Evolutionary conservation across 2,329 filamentous ascomycete species (phyloP), one percentile per base, ranked within the genome.

Genomic region (Colletotrichum sp.): DNA sequence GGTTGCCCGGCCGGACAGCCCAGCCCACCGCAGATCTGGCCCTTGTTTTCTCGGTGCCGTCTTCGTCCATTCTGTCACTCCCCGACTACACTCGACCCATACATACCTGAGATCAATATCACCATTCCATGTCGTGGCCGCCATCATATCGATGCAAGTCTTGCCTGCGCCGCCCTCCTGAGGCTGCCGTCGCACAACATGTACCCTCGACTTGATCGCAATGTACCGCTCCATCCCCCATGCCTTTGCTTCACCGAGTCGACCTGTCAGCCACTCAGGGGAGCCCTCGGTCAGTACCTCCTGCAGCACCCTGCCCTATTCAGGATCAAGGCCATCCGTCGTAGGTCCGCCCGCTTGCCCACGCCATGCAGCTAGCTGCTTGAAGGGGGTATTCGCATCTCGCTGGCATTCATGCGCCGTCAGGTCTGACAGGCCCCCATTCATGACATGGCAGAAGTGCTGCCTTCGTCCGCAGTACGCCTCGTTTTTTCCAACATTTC

Each of bases 211-310:
- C 73, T 38, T 64, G 28, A 59, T 59, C 16, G 6, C 58, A 10
- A 69, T 56, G 69, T 75, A 75, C 69, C 73, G 14, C 14, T 55
- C 68, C 61, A 55, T 16, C 24, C 32, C 43, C 43, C 70, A 38
- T 71, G 69, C 34, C 36, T 58, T 13, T 69, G 56, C 73, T 75
- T 75, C 73, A 75, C 73, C 73, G 73, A 73, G 64, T 75, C 18
- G 7, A 56, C 32, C 26, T 43, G 36, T 58, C 63, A 73, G 69
- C 73, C 73, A 75, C 69, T 75, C 63, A 69, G 69, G 34, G 36
- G 30, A 34, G 24, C 21, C 21, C 36, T 73, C 73, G 73, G 73
- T 75, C 69, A 75, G 14, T 48, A 59, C 21, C 21, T 48, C 18
- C 34, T 75, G 73, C 73, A 69, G 69, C 58, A 64, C 73, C 63